phyloP scores from a whole-genome alignment of 1,139 yeast genomes.

The Pichia sp. region DNA sequence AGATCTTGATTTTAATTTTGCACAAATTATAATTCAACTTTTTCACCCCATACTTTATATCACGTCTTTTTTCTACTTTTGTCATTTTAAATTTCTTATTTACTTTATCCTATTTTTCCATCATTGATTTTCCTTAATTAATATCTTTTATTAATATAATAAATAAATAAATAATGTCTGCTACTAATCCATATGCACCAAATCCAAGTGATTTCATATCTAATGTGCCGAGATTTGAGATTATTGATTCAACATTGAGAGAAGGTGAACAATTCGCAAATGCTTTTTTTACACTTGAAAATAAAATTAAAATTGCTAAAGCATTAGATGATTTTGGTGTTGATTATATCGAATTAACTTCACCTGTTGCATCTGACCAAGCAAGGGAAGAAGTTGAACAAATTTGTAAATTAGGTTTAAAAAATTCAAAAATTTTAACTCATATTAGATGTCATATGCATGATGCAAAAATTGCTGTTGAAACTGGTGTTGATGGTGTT shows the following conservation, averaged over 20 bases:
- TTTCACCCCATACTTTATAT: too few relatives aligned
- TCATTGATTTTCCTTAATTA: too few relatives aligned
- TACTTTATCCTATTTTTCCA: too few relatives aligned
- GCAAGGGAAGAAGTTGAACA: slow-evolving; percentile 52
- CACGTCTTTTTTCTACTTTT: too few relatives aligned
- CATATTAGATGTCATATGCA: slow-evolving; percentile 58
- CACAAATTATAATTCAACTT: too few relatives aligned
- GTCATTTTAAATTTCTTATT: too few relatives aligned
- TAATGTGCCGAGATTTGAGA: slow-evolving; percentile 45
- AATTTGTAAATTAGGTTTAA: slow-evolving; percentile 49
- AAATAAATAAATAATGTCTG: slow-evolving; percentile 16
- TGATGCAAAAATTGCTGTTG: slow-evolving; percentile 53
- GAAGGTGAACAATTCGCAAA: slow-evolving; percentile 61
- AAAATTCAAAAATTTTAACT: slow-evolving; percentile 50
- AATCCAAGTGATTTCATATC: slow-evolving; percentile 54
- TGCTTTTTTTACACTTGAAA: slow-evolving; percentile 49
- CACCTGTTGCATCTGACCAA: slow-evolving; percentile 55
- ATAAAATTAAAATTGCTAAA: slow-evolving; percentile 49
- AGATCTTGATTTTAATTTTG: too few relatives aligned
- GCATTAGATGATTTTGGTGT: slow-evolving; percentile 57
- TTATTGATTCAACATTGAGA: slow-evolving; percentile 51
- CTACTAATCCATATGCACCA: slow-evolving; percentile 48
- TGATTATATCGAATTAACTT: slow-evolving; percentile 52
- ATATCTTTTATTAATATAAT: too few relatives aligned
- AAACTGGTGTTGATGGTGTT: slow-evolving; percentile 57